These are phyloP conservation scores for Verticillium longisporum DNA, from an alignment of 2,329 filamentous ascomycete genomes.

Conservation along the genomic window DNA sequence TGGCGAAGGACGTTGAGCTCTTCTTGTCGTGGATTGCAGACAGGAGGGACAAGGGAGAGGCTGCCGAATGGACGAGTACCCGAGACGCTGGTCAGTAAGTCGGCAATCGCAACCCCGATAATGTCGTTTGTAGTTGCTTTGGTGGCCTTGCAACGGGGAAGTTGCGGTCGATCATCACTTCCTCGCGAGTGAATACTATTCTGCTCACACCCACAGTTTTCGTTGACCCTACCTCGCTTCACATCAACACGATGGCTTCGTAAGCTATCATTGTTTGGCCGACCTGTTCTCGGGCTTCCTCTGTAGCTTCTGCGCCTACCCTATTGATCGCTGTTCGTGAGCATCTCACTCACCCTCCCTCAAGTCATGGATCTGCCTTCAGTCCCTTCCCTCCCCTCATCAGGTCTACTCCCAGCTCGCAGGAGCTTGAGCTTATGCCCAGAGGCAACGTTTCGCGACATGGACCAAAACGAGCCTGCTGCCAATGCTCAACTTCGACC, in stretches of 20 bases:
- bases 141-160: not conserved
- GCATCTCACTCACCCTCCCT: not conserved
- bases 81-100: not conserved
- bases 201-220: not conserved
- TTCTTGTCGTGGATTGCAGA: conserved; percentile 56
- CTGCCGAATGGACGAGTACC: not conserved
- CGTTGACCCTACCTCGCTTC: not conserved
- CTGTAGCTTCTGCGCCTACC: not conserved
- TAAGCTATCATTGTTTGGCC: too few relatives aligned
- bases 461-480: not conserved
- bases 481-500: not conserved
- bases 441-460: not conserved
- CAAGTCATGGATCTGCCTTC: not conserved
- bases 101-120: not conserved
- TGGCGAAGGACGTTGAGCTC: conserved; percentile 65
- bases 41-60: conserved; percentile 27
- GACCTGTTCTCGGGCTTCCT: not conserved
- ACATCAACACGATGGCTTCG: not conserved
- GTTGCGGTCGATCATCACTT: not conserved
- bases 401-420: not conserved
- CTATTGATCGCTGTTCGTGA: not conserved
- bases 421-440: not conserved
- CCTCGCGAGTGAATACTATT: not conserved
- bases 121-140: not conserved
- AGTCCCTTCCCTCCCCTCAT: not conserved